phyloP scores from a whole-genome alignment of 1,139 yeast species.

The Kluyveromyces marxianus region DNA sequence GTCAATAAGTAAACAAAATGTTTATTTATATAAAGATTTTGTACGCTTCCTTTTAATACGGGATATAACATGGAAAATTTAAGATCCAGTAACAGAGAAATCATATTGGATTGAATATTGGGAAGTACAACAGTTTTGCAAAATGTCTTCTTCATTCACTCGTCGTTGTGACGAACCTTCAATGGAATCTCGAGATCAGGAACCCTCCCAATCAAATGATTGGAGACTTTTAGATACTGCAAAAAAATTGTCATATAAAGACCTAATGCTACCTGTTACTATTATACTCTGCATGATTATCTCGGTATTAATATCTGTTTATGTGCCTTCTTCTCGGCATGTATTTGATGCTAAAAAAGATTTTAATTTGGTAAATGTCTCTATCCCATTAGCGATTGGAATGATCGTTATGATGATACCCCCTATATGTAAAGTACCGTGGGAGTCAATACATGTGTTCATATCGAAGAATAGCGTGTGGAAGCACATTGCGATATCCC shows the following conservation, averaged over 20 bases:
- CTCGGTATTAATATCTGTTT: conserved; percentile 9
- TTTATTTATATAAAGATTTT: too few species aligned
- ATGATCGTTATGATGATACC: conserved; percentile 54
- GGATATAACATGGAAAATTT: too few species aligned
- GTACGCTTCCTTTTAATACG: too few species aligned
- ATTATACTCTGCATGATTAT: conserved; percentile 8
- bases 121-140: too few species aligned
- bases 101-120: too few species aligned
- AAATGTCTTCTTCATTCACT: too few species aligned
- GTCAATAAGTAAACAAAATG: too few species aligned
- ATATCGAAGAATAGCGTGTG: conserved; percentile 25
- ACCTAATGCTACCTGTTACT: conserved; percentile 9
- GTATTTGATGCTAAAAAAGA: conserved; percentile 8
- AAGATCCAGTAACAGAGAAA: too few species aligned
- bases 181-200: too few species aligned
- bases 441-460: conserved; percentile 35
- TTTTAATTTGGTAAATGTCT: conserved; percentile 9
- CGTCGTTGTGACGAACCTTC: too few species aligned
- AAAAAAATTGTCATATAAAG: neutral
- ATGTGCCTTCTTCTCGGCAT: conserved; percentile 10
- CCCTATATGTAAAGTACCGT: conserved; percentile 47
- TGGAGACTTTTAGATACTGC: too few species aligned
- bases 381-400: conserved; percentile 45
- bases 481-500: conserved; percentile 35
- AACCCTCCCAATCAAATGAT: too few species aligned